Evolutionary conservation across 2,329 filamentous ascomycete genomes (phyloP).

Genomic region (Geoglossum cookeanum): DNA sequence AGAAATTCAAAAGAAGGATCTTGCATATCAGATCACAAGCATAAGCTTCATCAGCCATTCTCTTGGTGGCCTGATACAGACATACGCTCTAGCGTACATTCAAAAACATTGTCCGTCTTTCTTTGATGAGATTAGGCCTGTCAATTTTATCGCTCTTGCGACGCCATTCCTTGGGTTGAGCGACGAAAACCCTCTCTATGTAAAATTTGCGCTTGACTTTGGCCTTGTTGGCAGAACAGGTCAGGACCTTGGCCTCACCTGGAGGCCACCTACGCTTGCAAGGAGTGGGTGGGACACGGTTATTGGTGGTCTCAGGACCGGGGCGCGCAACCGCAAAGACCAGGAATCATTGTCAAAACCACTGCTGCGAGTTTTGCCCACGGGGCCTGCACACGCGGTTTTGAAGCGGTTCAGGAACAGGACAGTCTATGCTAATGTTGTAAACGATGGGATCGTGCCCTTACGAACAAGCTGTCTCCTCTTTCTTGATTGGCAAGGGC

Average conservation of each 20-base stretch:
- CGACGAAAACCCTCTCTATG: conserved; percentile 93
- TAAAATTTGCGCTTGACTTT: conserved; percentile 92
- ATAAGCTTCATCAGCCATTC: conserved; percentile 93
- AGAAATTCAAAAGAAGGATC: conserved; percentile 21
- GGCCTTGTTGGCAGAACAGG: conserved; percentile 90
- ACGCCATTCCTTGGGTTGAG: conserved; percentile 80
- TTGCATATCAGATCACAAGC: conserved; percentile 68
- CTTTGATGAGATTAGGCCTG: conserved; percentile 65
- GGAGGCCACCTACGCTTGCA: conserved; percentile 73
- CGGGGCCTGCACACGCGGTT: conserved; percentile 74
- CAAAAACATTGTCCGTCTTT: conserved; percentile 88
- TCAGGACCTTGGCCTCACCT: conserved; percentile 84
- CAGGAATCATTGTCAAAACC: conserved; percentile 72
- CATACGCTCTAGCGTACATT: conserved; percentile 89
- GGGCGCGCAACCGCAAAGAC: conserved; percentile 32
- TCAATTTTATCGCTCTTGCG: conserved; percentile 81
- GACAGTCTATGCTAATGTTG: conserved; percentile 89
- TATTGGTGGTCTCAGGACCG: conserved; percentile 58
- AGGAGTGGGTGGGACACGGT: conserved; percentile 77
- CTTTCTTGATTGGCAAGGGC: conserved; percentile 88
- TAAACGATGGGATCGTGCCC: conserved; percentile 94
- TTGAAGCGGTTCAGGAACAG: conserved; percentile 76
- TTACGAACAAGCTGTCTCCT: conserved; percentile 87
- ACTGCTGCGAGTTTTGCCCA: conserved; percentile 70
- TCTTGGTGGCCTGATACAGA: conserved; percentile 74